Conservation (phyloP, 225 moss, liverwort and hornwort species). For the Bryum argenteum region DNA sequence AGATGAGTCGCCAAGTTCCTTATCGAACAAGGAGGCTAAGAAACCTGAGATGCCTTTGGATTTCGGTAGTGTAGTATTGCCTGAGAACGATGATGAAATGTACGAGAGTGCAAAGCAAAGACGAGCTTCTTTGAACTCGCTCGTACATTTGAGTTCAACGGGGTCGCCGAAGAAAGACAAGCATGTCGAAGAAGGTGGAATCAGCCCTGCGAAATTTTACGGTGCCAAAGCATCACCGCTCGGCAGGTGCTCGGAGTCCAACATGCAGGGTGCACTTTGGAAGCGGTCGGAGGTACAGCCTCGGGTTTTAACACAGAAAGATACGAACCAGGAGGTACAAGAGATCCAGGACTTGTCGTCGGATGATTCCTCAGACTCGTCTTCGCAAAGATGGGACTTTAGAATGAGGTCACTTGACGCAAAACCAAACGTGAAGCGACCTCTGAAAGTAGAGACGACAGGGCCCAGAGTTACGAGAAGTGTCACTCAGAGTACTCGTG, state of each 20-base stretch:
- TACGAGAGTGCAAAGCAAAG: conserved; percentile 29
- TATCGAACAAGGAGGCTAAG: conserved; percentile 21
- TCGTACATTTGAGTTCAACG: conserved; percentile 10
- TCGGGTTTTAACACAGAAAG: conserved; percentile 26
- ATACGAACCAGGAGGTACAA: conserved; percentile 39
- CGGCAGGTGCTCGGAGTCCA: conserved; percentile 37
- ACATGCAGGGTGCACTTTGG: conserved; percentile 24
- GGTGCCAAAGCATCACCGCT: conserved; percentile 26
- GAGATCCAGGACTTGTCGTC: conserved; percentile 59
- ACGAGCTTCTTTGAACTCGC: conserved; percentile 21
- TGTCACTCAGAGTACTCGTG: conserved; percentile 28
- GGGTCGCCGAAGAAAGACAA: conserved; percentile 32
- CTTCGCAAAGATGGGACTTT: conserved; percentile 20
- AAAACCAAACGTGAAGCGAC: conserved; percentile 6
- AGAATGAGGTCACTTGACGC: conserved; percentile 21
- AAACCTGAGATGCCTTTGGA: conserved; percentile 22
- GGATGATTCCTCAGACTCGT: conserved; percentile 48
- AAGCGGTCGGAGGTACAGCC: conserved; percentile 22
- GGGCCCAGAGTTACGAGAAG: conserved; percentile 49
- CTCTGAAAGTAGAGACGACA: conserved; percentile 14
- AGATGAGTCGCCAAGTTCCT: conserved; percentile 30
- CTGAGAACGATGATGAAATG: conserved; percentile 38
- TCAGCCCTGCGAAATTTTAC: conserved; percentile 19
- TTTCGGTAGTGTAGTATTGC: conserved; percentile 31
- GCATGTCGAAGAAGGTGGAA: conserved; percentile 19